A percentile compares a stretch with the other conserved stretches of the same genome.
phyloP scores from a whole-genome alignment of 2,329 filamentous ascomycete genomes.

The Penicillium psychrosexuale region DNA sequence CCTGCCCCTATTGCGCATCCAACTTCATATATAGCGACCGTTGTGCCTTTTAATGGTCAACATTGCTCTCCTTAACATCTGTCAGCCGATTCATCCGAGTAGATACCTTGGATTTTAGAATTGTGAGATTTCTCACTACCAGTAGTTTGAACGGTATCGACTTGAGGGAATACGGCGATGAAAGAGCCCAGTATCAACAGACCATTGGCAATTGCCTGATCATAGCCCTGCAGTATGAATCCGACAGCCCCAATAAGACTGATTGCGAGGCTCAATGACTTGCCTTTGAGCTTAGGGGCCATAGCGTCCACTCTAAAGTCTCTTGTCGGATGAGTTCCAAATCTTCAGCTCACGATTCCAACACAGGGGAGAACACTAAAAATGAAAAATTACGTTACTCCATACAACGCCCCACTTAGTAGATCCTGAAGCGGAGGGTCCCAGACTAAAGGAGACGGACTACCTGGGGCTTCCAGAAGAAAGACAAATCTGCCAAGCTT shows the following conservation, averaged over 20 bases:
- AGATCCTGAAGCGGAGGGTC: background rate
- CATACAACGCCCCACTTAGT: background rate
- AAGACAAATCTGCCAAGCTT: conserved; percentile 6
- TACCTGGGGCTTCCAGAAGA: no score
- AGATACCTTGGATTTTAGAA: conserved; percentile 18
- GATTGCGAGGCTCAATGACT: conserved; percentile 14
- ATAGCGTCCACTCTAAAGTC: background rate
- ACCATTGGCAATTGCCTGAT: conserved; percentile 19
- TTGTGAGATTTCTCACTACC: conserved; percentile 16
- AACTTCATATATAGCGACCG: conserved; percentile 26
- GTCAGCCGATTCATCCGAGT: background rate
- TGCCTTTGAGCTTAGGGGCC: conserved; percentile 13
- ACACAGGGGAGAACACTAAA: background rate
- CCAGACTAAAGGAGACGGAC: background rate
- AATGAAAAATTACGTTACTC: background rate
- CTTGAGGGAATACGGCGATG: conserved; percentile 16
- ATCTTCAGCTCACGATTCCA: background rate
- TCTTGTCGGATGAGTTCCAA: background rate
- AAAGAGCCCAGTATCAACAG: conserved; percentile 17
- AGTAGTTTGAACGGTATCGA: conserved; percentile 15
- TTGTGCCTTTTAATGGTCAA: conserved; percentile 15
- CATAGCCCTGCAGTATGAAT: conserved; percentile 19
- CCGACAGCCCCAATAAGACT: conserved; percentile 16
- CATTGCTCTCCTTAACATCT: background rate
- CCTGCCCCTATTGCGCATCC: conserved; percentile 23